A percentile compares a stretch with the other conserved stretches of the same genome.
Conservation (phyloP, 305 asterid genomes). For the Solanum hybrid region DNA sequence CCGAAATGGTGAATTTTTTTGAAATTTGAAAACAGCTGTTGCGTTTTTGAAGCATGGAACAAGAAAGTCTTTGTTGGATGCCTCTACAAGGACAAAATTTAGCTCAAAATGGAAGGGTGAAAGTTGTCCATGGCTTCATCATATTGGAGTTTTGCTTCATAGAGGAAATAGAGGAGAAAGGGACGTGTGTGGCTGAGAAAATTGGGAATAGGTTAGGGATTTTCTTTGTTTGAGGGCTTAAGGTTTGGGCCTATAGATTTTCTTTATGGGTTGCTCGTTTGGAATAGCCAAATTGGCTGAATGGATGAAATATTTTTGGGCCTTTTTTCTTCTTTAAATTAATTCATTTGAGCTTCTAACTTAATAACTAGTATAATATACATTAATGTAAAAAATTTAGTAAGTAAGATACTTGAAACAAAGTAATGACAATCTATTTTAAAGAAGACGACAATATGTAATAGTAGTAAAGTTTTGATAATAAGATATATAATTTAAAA, state of each 20-base stretch:
- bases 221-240: background rate
- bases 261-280: background rate
- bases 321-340: background rate
- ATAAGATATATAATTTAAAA: no score
- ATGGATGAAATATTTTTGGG: background rate
- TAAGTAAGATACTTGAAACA: background rate
- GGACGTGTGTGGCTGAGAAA: background rate
- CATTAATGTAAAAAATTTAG: background rate
- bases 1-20: background rate
- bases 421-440: background rate
- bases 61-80: background rate
- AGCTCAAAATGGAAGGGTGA: background rate
- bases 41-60: background rate
- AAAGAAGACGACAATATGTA: background rate
- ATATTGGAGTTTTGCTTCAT: background rate
- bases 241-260: background rate
- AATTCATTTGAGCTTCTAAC: background rate
- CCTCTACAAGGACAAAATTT: background rate
- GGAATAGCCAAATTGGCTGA: background rate
- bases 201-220: no score
- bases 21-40: background rate
- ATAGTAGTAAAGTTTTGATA: background rate
- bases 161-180: background rate
- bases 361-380: no score
- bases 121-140: background rate